phyloP scores from a whole-genome alignment of 1,139 yeast genomes.

The Hansenula sp. region DNA sequence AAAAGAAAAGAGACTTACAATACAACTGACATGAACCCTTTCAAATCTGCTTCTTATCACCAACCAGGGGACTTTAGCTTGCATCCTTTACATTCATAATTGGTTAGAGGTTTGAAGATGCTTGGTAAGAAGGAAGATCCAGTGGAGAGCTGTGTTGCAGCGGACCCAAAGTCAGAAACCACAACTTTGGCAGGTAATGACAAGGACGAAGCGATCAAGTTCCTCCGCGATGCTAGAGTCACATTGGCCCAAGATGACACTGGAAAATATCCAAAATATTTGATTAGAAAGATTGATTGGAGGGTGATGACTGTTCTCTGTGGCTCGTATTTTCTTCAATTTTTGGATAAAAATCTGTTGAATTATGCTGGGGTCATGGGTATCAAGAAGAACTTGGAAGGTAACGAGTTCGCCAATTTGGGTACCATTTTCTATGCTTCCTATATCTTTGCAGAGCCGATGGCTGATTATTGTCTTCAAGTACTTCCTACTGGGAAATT shows the following conservation, averaged over 20 bases:
- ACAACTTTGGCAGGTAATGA: slow-evolving; percentile 15
- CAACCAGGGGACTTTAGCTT: too few relatives aligned
- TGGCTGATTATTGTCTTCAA: slow-evolving; percentile 44
- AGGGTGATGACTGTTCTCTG: slow-evolving; percentile 43
- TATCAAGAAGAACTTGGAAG: slow-evolving; percentile 36
- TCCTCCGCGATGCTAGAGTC: slow-evolving; percentile 12
- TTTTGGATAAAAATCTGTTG: slow-evolving; percentile 44
- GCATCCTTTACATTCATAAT: too few relatives aligned
- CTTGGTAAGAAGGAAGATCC: not conserved
- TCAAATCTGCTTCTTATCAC: too few relatives aligned
- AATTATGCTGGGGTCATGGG: slow-evolving; percentile 53
- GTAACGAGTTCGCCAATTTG: slow-evolving; percentile 45
- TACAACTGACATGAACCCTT: not conserved
- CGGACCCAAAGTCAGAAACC: slow-evolving; percentile 13
- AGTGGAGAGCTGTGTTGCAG: slow-evolving; percentile 1
- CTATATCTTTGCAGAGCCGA: slow-evolving; percentile 52
- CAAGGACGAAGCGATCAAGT: slow-evolving; percentile 21
- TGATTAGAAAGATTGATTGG: slow-evolving; percentile 37
- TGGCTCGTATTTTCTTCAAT: slow-evolving; percentile 44
- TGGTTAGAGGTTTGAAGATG: not conserved
- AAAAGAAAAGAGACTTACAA: not conserved
- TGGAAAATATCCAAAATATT: slow-evolving; percentile 20
- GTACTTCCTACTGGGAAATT: slow-evolving; percentile 46
- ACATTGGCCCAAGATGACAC: slow-evolving; percentile 12
- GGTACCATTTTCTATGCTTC: slow-evolving; percentile 56